These are phyloP conservation scores for Panaeolus papilionaceus DNA, from an alignment of 768 basidiomycete genomes.

Conservation along the genomic window DNA sequence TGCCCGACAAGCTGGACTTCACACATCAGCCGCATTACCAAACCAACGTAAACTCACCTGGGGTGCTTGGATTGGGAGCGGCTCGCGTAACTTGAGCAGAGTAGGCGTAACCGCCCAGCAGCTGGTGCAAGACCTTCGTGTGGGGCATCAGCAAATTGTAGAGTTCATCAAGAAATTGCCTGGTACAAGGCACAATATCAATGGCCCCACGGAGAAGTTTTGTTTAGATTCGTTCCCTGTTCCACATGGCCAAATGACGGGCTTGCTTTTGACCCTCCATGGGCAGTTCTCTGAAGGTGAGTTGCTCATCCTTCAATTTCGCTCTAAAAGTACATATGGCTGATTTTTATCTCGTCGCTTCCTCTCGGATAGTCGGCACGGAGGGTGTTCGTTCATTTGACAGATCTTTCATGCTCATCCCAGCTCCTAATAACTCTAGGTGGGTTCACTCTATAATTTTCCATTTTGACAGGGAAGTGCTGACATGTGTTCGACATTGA, in stretches of 20 bases:
- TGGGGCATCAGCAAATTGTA: conserved; percentile 70
- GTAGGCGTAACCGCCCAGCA: conserved; percentile 68
- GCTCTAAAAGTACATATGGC: conserved; percentile 1
- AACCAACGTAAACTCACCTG: conserved; percentile 87
- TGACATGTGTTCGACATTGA: conserved; percentile 17
- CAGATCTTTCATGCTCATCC: conserved; percentile 86
- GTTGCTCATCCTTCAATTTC: conserved; percentile 32
- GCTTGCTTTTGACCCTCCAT: conserved; percentile 79
- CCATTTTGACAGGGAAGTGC: conserved; percentile 1
- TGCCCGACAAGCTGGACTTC: conserved; percentile 74
- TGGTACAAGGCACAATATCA: conserved; percentile 81
- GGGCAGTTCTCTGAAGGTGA: conserved; percentile 92
- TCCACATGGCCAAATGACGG: conserved; percentile 61
- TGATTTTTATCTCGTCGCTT: conserved; percentile 13
- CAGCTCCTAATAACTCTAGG: conserved; percentile 83
- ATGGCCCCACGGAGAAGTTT: conserved; percentile 81
- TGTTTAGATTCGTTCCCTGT: conserved; percentile 87
- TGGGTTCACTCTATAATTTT: conserved; percentile 46
- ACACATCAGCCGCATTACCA: conserved; percentile 68
- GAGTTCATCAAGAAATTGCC: conserved; percentile 71
- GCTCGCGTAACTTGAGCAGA: conserved; percentile 80
- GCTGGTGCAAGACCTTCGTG: conserved; percentile 69
- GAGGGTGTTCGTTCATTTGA: conserved; percentile 92
- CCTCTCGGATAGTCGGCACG: conserved; percentile 38
- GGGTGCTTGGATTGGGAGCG: conserved; percentile 69